Percentiles rank a stretch among this genome's conserved stretches.
phyloP scores from a whole-genome alignment of 2,329 filamentous ascomycete genomes.

The Byssochlamys sp. region DNA sequence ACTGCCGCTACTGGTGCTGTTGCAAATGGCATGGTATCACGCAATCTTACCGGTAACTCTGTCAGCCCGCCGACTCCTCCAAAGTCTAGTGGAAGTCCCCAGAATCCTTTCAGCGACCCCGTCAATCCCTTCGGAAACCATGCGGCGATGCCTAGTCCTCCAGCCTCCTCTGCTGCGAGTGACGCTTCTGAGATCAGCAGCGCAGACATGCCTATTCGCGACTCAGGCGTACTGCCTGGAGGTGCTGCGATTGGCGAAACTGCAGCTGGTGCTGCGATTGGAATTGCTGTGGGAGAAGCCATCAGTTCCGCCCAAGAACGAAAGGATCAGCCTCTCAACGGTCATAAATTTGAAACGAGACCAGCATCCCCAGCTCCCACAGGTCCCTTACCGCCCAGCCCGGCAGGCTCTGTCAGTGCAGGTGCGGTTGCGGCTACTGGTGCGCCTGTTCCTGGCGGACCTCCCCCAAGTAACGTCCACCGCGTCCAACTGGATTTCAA shows the following conservation, averaged over 20 bases:
- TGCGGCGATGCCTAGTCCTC: conserved; percentile 34
- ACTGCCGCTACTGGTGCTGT: conserved; percentile 5
- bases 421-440: conserved; percentile 37
- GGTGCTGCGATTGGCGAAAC: conserved; percentile 23
- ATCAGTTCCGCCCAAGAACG: conserved; percentile 20
- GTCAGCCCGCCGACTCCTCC: conserved; percentile 23
- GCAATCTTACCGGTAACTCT: conserved; percentile 22
- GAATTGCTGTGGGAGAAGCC: conserved; percentile 31
- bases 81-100: conserved; percentile 31
- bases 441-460: conserved; percentile 53
- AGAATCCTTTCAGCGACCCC: conserved; percentile 43
- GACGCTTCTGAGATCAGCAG: conserved; percentile 4
- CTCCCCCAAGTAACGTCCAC: conserved; percentile 62
- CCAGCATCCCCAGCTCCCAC: conserved; percentile 13
- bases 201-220: conserved; percentile 30
- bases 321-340: conserved; percentile 12
- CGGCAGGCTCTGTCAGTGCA: conserved; percentile 14
- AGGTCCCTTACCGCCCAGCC: conserved; percentile 14
- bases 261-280: conserved; percentile 27
- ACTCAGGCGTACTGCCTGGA: conserved; percentile 32
- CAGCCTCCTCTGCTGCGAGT: conserved; percentile 1
- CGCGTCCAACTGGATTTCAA: conserved; percentile 90
- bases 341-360: conserved; percentile 13
- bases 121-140: conserved; percentile 64
- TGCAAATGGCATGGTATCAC: conserved; percentile 14